Percentiles rank a stretch among this genome's conserved stretches.
phyloP scores from a whole-genome alignment of 805 yeast species.

The Naumovozyma dairenensis region DNA sequence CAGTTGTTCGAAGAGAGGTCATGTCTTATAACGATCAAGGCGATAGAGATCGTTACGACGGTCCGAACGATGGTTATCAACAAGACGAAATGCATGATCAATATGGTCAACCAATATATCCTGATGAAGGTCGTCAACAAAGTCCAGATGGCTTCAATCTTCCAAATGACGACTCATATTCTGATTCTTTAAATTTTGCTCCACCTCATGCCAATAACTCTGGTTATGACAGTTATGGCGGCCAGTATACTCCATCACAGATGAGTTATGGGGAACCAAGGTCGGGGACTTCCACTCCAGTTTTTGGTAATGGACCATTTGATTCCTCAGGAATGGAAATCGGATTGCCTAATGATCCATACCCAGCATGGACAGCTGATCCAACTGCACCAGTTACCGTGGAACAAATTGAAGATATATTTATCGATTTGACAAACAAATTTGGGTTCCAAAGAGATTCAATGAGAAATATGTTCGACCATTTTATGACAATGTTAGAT shows the following conservation, averaged over 20 bases:
- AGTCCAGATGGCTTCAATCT: not conserved
- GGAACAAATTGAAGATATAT: conserved; percentile 78
- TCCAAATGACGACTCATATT: conserved; percentile 45
- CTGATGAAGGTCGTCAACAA: conserved; percentile 23
- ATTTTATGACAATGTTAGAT: conserved; percentile 74
- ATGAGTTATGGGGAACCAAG: conserved; percentile 74
- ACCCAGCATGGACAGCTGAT: conserved; percentile 98
- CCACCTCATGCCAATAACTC: conserved; percentile 33
- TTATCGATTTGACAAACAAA: conserved; percentile 71
- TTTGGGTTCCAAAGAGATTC: conserved; percentile 89
- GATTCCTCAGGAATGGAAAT: conserved; percentile 50
- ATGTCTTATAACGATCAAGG: conserved; percentile 16
- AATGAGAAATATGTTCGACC: conserved; percentile 84
- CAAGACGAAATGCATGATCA: conserved; percentile 25
- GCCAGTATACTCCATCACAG: conserved; percentile 68
- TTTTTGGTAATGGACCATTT: conserved; percentile 54
- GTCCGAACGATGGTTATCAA: conserved; percentile 15
- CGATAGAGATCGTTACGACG: conserved; percentile 12
- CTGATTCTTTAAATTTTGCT: conserved; percentile 54
- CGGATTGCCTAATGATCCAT: conserved; percentile 79
- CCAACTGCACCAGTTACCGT: conserved; percentile 75
- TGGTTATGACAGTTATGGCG: conserved; percentile 35
- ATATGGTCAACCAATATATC: conserved; percentile 31
- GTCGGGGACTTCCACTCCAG: conserved; percentile 90
- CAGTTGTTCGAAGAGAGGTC: no score